Percentiles rank a stretch among this genome's conserved stretches.
Conservation (phyloP, 2,329 filamentous ascomycete genomes). For the Lachnellula subtilissima region DNA sequence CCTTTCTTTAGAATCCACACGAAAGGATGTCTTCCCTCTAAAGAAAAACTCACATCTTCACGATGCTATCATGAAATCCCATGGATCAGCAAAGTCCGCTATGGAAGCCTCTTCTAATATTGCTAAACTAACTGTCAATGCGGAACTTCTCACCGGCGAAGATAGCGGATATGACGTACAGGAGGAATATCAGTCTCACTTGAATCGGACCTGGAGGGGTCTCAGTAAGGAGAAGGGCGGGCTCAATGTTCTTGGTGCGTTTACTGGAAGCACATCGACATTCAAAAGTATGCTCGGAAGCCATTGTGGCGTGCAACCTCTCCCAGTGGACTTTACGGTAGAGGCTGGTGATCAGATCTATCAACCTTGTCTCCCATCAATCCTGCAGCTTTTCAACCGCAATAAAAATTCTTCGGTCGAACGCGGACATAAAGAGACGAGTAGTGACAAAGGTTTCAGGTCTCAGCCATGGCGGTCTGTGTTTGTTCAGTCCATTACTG, state of each 20-base stretch:
- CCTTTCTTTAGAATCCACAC: constrained; percentile 36
- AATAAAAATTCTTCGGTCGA: constrained; percentile 18
- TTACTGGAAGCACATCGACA: constrained; percentile 36
- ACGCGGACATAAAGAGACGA: background rate
- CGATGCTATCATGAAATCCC: constrained; percentile 31
- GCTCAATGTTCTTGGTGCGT: constrained; percentile 34
- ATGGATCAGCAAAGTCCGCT: constrained; percentile 18
- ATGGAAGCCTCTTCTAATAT: constrained; percentile 28
- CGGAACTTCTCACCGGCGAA: constrained; percentile 35
- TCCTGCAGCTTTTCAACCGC: constrained; percentile 35
- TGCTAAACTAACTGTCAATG: constrained; percentile 28
- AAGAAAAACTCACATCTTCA: constrained; percentile 33
- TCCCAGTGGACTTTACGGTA: constrained; percentile 37
- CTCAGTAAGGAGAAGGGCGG: constrained; percentile 30
- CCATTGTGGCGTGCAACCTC: constrained; percentile 36
- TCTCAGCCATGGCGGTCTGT: constrained; percentile 30
- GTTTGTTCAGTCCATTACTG: constrained; percentile 37
- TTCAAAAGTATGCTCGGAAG: constrained; percentile 37
- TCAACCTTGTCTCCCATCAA: constrained; percentile 37
- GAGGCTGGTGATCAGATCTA: constrained; percentile 35
- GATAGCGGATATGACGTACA: constrained; percentile 29
- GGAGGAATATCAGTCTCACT: background rate
- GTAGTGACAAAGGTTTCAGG: background rate
- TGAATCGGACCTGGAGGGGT: constrained; percentile 17
- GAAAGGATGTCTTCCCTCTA: constrained; percentile 38